These are phyloP conservation scores for Actinidia arguta DNA, from an alignment of 179 eudicot genomes.

Conservation along the genomic window DNA sequence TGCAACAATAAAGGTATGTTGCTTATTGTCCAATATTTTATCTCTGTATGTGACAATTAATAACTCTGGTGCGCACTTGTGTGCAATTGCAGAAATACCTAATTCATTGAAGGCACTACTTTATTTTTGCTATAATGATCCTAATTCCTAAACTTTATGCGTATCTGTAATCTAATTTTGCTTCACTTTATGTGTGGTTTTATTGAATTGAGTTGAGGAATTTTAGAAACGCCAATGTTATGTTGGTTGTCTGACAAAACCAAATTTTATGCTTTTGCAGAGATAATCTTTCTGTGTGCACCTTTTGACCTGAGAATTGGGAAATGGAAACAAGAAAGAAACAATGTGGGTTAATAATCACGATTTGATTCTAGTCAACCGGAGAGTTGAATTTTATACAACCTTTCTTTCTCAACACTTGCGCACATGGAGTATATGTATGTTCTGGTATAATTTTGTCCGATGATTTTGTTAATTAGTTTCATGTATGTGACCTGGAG, in stretches of 20 bases:
- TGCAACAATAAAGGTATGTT: slow-evolving; percentile 79
- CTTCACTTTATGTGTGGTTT: not conserved
- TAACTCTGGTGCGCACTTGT: not conserved
- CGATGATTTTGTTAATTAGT: too few species aligned
- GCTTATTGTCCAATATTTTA: not conserved
- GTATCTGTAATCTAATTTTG: not conserved
- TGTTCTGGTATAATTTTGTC: too few species aligned
- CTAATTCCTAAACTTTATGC: not conserved
- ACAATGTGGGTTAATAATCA: too few species aligned
- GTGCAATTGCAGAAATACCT: not conserved
- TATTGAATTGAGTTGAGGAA: not conserved
- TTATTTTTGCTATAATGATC: not conserved
- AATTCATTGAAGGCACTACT: not conserved
- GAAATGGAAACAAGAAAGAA: too few species aligned
- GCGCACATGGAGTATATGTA: too few species aligned
- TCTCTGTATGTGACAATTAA: not conserved
- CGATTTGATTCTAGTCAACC: too few species aligned
- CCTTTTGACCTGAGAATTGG: too few species aligned
- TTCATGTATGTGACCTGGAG: too few species aligned
- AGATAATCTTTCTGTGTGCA: too few species aligned
- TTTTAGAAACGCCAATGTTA: not conserved
- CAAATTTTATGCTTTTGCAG: too few species aligned
- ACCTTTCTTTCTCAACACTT: too few species aligned
- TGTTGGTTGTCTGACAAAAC: not conserved
- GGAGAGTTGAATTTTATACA: too few species aligned